Evolutionary conservation across 1,284 basidiomycete genomes (phyloP), one percentile per base, ranked within the genome.

Genomic region (Veloporphyrellus conicus): DNA sequence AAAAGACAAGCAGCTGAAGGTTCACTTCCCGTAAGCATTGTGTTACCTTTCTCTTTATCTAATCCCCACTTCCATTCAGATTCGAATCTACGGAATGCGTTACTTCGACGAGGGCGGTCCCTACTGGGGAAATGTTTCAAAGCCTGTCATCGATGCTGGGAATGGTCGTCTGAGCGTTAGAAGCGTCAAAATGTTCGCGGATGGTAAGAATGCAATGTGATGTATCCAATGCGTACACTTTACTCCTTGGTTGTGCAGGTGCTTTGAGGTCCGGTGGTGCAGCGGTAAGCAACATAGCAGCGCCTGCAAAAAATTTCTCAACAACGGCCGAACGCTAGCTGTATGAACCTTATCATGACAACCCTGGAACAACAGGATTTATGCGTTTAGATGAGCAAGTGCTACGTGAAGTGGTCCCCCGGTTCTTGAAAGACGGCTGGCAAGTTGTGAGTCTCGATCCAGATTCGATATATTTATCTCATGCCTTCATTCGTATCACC

Each of bases 201-300:
- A 92, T 66, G 89, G 87, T 82, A 63, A 55, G 63, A 47, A 29
- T 38, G 41, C 31, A 29, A 15, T 41, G n/a, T 27, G 20, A 16
- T 28, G 4, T 8, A 15, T 37, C 35, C 40, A 45, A 49, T 35
- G 4, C 19, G 37, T 28, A 36, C 14, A 20, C 37, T 43, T 7
- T 45, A 20, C 43, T 15, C 34, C 32, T 37, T 27, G 46, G n/a
- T 51, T 52, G 15, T 6, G 14, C 65, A 84, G 89, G 90, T 52
- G 93, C 93, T 27, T 71, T 96, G n/a, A 81, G 93, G 25, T 87
- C 87, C 12, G 88, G 91, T 59, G 91, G 92, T 22, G 90, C 92
- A 25, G 92, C 93, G 35, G 84, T 95, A 71, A 68, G 80, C 55
- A 67, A 71, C 4, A 45, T 40, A 36, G 9, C 3, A 34, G 9